Conservation (phyloP, 257 asterid genomes). For the Nicotiana benthamiana region DNA sequence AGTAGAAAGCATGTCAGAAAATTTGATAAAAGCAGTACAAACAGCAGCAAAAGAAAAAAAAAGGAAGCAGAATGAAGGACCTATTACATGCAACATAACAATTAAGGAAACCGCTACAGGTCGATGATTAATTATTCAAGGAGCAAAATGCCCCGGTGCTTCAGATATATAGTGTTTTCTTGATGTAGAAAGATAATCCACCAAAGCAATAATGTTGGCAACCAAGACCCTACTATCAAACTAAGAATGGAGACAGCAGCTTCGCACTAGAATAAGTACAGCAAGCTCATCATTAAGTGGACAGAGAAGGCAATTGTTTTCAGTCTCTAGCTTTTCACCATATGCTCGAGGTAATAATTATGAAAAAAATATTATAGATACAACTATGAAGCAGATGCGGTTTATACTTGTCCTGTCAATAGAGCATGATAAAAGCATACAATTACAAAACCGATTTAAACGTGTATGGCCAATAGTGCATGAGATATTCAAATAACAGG, state of each 20-base stretch:
- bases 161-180: neutral
- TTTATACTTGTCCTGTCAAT: neutral
- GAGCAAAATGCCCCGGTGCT: neutral
- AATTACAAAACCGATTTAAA: neutral
- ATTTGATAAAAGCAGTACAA: conserved; percentile 1
- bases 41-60: neutral
- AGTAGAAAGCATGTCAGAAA: conserved; percentile 16
- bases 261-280: neutral
- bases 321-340: neutral
- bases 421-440: neutral
- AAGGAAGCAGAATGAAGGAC: neutral
- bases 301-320: neutral
- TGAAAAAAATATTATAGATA: neutral
- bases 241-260: neutral
- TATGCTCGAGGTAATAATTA: neutral
- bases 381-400: neutral
- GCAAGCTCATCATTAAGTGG: neutral
- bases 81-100: neutral
- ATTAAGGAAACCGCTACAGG: neutral
- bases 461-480: neutral
- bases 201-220: neutral
- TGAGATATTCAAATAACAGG: neutral
- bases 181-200: neutral
- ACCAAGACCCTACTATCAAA: neutral
- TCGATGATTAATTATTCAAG: neutral